Base-by-base conservation (phyloP, 495 filamentous ascomycete genomes). In the Cercophora sp. region DNA sequence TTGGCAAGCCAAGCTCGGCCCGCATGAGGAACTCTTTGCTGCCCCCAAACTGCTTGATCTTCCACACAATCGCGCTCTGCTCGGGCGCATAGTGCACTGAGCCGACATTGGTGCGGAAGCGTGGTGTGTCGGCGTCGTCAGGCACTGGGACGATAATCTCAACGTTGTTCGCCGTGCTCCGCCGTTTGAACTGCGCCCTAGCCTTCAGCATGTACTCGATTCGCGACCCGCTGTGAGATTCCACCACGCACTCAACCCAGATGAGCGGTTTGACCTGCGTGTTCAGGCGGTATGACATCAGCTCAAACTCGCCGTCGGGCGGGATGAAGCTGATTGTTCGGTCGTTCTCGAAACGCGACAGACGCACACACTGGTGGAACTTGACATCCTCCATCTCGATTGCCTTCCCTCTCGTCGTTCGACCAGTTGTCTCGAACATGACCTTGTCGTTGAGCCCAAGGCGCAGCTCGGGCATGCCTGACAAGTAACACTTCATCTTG, bases 331-430 rank as follows among this genome's bases (percentile, higher is more conserved):
- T 94, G 76, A 99, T 99, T 19, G 94, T 99, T 36, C 94, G 79
- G 71, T 99, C 94, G 63, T 97, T 99, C 70, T 99, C 94, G 74
- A 99, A 99, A 23, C 94, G 79, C 18, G 88, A 91, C 51, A 99
- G 73, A 57, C 94, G 84, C 52, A 99, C 94, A 70, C 94, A 99
- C 67, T 99, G 94, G 72, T 99, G 94, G 71, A 99, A 99, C 64
- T 97, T 99, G 64, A 99, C 94, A 57, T 99, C 94, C 70, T 99
- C 94, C 94, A 99, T 99, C 71, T 99, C 94, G 48, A 99, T 92
- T 9, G 93, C 88, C 71, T 99, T 99, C 43, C 94, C 94, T 64
- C 94, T 74, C 45, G 91, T 96, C 8, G 94, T 91, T 47, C 94
- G 80, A 11, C 94, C 94, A 8, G 94, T 99, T 25, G 89, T 93